A percentile compares a stretch with the other conserved stretches of the same genome.
phyloP scores from a whole-genome alignment of 768 basidiomycete species.

The Galerina marginata region DNA sequence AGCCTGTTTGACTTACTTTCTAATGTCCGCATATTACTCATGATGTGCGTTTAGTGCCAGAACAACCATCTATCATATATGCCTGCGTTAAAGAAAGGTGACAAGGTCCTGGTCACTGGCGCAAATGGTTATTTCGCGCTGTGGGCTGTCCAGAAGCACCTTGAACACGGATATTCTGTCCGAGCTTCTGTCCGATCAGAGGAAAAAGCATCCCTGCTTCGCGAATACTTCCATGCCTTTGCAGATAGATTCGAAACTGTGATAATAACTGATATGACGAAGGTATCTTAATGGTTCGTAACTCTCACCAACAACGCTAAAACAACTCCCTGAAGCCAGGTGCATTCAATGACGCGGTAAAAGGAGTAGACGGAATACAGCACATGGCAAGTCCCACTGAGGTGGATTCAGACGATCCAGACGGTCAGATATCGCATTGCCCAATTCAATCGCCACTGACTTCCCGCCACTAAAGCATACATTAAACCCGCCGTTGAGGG shows the following conservation, averaged over 20 bases:
- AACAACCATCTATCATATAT: neutral
- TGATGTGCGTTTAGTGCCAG: too few species aligned
- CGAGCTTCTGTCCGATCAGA: constrained; percentile 6
- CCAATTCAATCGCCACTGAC: neutral
- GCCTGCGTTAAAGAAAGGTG: neutral
- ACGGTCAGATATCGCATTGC: neutral
- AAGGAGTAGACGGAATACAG: constrained; percentile 4
- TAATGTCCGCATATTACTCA: too few species aligned
- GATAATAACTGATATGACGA: constrained; percentile 1
- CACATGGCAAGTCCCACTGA: constrained; percentile 9
- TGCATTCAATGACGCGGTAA: constrained; percentile 10
- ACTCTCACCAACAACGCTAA: neutral
- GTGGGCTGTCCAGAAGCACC: constrained; percentile 7
- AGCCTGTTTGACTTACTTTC: too few species aligned
- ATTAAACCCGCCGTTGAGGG: constrained; percentile 68
- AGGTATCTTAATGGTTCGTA: neutral
- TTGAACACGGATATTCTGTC: constrained; percentile 5
- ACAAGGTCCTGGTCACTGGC: constrained; percentile 6
- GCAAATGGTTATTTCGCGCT: constrained; percentile 10
- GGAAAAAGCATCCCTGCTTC: neutral
- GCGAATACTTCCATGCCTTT: neutral
- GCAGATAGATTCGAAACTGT: neutral
- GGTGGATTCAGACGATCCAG: constrained; percentile 6
- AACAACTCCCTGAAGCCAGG: neutral
- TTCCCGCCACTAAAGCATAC: neutral